Evolutionary conservation across 106 monocot genomes (phyloP), one percentile per base, ranked within the genome.

Genomic region (Acorus calamus): DNA sequence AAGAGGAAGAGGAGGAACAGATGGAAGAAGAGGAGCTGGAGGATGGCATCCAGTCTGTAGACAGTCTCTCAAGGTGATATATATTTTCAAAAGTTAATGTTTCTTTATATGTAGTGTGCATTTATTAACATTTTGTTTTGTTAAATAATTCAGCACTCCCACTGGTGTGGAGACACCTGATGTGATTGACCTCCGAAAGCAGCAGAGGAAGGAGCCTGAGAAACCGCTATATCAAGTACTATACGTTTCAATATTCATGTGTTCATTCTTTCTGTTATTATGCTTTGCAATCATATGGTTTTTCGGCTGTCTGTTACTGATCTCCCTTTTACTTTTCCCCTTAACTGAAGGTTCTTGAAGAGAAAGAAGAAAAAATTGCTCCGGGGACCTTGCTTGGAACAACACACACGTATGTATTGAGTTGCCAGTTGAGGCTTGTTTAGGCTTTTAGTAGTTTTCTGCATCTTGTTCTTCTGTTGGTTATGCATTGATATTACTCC

Each of bases 141-240:
- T 65, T 68, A 50, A n/a, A 57, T 7, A 63, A 14, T 79, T 60
- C 66, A 94, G 98, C 72, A 98, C 91, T 56, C 98, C 88, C 0
- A 92, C 98, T 79, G 98, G 98, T 46, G 92, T 92, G 46, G 98
- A 92, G 72, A 98, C 98, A 53, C 98, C 98, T 66, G 98, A 98
- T 81, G 98, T 98, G 6, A 98, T 98, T 66, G 98, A 98, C 63
- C 85, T 98, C 4, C 82, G 98, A 10, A 98, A 98, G 77, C 98
- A 92, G 70, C 98, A 98, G 44, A 81, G 98, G 49, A 98, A 98
- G 70, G 98, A 98, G 65, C 90, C 94, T 14, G 92, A 96, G 61
- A 91, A 74, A 50, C 85, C 84, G 48, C 71, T 98, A 14, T 98
- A 98, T 62, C 98, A 98, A 74, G 93, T 94, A 79, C 28, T 28